A percentile compares a stretch with the other conserved stretches of the same genome.
phyloP scores from a whole-genome alignment of 2,329 filamentous ascomycete genomes.

The Phialocephala sp. region DNA sequence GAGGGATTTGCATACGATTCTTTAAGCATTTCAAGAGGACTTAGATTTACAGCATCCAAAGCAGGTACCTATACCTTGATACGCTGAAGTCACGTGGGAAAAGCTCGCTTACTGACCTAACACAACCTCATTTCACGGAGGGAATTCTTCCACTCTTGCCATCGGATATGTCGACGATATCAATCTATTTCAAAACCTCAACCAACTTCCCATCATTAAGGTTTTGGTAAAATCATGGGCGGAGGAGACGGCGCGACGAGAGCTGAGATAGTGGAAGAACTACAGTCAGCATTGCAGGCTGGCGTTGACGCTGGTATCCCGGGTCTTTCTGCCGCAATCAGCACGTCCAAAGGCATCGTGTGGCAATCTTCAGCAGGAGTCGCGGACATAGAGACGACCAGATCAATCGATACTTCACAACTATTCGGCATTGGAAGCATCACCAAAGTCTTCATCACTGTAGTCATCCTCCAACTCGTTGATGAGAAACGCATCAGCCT shows the following conservation, averaged over 20 bases:
- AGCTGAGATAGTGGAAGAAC: neutral
- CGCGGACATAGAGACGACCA: neutral
- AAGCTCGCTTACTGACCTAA: too few species aligned
- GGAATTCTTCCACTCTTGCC: too few species aligned
- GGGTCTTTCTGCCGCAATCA: slow-evolving; percentile 24
- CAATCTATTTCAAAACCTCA: too few species aligned
- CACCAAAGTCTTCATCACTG: slow-evolving; percentile 28
- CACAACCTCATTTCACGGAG: too few species aligned
- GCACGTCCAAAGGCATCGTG: slow-evolving; percentile 20
- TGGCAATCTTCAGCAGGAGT: slow-evolving; percentile 21
- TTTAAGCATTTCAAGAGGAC: too few species aligned
- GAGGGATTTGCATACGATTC: too few species aligned
- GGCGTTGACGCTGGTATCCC: slow-evolving; percentile 20
- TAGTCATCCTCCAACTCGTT: slow-evolving; percentile 27
- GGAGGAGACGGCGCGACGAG: neutral
- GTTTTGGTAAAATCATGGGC: neutral
- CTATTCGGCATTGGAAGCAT: slow-evolving; percentile 32
- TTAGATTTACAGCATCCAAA: too few species aligned
- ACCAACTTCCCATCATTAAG: too few species aligned
- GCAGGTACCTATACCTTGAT: too few species aligned
- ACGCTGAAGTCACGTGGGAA: too few species aligned
- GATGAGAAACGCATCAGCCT: slow-evolving; percentile 22
- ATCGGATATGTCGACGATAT: too few species aligned
- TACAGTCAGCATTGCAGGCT: slow-evolving; percentile 16
- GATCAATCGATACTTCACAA: neutral